Conservation (phyloP, 2,329 filamentous ascomycete species). For the Chaetomium sp. region DNA sequence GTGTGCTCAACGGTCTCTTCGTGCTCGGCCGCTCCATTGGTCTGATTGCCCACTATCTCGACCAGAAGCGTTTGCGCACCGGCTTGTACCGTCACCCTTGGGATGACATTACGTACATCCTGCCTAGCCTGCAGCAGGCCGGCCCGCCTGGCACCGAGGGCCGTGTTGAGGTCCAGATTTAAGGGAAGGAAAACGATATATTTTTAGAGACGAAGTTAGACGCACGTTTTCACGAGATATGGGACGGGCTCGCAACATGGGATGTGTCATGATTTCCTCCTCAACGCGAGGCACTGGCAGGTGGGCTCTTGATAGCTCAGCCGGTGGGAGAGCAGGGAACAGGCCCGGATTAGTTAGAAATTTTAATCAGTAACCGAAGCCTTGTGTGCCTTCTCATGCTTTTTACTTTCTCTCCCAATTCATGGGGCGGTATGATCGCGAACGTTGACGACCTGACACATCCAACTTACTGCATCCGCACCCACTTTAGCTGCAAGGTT, state of each 20-base stretch:
- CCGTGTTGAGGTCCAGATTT: constrained; percentile 83
- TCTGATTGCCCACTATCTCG: constrained; percentile 98
- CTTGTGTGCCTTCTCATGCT: background rate
- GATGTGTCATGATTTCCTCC: constrained; percentile 7
- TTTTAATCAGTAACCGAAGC: constrained; percentile 12
- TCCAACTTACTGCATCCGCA: too few species aligned
- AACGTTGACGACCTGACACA: too few species aligned
- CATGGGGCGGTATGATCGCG: too few species aligned
- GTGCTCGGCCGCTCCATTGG: constrained; percentile 94
- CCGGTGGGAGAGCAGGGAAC: background rate
- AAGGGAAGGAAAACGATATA: constrained; percentile 24
- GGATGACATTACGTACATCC: constrained; percentile 95
- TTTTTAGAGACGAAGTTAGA: constrained; percentile 4
- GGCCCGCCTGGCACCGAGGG: constrained; percentile 70
- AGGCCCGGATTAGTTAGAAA: constrained; percentile 12
- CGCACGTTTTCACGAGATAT: constrained; percentile 3
- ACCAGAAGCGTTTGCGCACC: constrained; percentile 98
- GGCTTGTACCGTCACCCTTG: constrained; percentile 98
- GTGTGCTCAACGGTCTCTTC: constrained; percentile 98
- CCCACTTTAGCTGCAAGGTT: too few species aligned
- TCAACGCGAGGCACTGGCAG: background rate
- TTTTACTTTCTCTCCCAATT: background rate
- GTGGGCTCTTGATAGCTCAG: constrained; percentile 1
- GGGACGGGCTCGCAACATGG: constrained; percentile 4
- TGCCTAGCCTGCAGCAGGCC: constrained; percentile 68